These are phyloP conservation scores for Atkinsonella hypoxylon DNA, from an alignment of 2,329 filamentous ascomycete species.

Conservation along the genomic window DNA sequence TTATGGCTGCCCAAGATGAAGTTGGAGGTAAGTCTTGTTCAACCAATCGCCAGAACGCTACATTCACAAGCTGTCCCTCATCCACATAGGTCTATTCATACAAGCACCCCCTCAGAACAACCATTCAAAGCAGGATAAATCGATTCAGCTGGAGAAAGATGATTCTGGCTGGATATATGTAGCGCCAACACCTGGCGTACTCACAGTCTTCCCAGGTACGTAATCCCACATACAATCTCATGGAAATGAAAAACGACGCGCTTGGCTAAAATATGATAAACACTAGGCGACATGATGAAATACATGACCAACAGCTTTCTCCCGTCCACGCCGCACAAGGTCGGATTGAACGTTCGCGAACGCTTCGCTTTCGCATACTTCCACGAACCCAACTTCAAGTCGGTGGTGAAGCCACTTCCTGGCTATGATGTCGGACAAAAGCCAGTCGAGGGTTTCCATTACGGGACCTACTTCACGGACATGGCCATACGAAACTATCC, in stretches of 20 bases:
- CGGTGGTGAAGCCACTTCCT: conserved; percentile 29
- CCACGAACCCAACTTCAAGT: conserved; percentile 37
- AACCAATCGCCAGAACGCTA: background rate
- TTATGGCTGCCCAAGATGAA: conserved; percentile 36
- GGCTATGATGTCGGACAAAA: conserved; percentile 22
- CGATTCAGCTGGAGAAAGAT: conserved; percentile 27
- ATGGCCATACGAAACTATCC: conserved; percentile 40
- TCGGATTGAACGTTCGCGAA: conserved; percentile 35
- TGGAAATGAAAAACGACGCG: background rate
- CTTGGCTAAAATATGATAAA: background rate
- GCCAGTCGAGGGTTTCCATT: conserved; percentile 30
- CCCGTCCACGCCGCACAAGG: conserved; percentile 37
- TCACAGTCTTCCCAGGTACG: conserved; percentile 37
- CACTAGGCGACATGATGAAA: conserved; percentile 38
- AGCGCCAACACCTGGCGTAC: conserved; percentile 29
- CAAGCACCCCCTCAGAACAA: conserved; percentile 29
- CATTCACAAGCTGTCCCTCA: background rate
- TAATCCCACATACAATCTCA: background rate
- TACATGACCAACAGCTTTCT: conserved; percentile 34
- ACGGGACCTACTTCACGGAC: conserved; percentile 39
- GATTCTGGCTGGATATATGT: conserved; percentile 36
- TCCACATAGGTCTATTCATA: conserved; percentile 28
- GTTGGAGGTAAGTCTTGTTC: conserved; percentile 28
- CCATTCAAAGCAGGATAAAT: conserved; percentile 32
- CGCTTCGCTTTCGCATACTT: conserved; percentile 39